A percentile compares a stretch with the other conserved stretches of the same genome.
Evolutionary conservation across 1,139 yeast genomes (phyloP).

Genomic region (Blastobotrys proliferans): DNA sequence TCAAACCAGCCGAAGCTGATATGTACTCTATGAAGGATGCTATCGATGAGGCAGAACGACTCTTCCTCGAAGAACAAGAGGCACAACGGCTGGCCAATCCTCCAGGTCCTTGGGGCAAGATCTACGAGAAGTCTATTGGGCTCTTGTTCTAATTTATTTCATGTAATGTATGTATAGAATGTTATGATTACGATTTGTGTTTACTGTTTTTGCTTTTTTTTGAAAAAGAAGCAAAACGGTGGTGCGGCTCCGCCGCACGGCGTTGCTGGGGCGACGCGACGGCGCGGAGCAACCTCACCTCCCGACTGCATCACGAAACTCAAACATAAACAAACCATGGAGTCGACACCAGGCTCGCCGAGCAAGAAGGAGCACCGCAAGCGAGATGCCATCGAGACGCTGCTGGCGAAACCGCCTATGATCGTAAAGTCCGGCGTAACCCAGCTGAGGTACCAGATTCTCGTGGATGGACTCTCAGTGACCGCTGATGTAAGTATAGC

Average conservation of each 20-base stretch:
- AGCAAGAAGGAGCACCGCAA: slow-evolving; percentile 21
- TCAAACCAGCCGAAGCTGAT: slow-evolving; percentile 39
- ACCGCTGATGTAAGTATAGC: slow-evolving; percentile 34
- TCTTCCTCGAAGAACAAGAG: slow-evolving; percentile 1
- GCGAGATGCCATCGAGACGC: slow-evolving; percentile 64
- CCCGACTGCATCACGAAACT: not conserved
- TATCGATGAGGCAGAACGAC: slow-evolving; percentile 2
- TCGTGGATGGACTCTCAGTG: slow-evolving; percentile 68
- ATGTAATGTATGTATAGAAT: no score
- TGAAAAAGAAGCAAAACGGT: no score
- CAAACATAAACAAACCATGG: not conserved
- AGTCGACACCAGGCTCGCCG: not conserved
- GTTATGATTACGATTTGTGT: no score
- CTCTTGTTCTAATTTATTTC: slow-evolving; percentile 1
- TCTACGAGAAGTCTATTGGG: not conserved
- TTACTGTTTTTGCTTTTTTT: no score
- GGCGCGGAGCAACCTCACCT: no score
- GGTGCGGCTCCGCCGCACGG: no score
- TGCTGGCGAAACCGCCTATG: slow-evolving; percentile 57
- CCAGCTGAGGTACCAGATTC: slow-evolving; percentile 72
- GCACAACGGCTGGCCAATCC: not conserved
- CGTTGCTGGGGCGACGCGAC: no score
- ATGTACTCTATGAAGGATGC: slow-evolving; percentile 23
- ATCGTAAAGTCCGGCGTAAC: slow-evolving; percentile 67
- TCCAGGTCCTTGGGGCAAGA: not conserved